Evolutionary conservation across 768 basidiomycete genomes (phyloP), one percentile per base, ranked within the genome.

Genomic region (Auriscalpium orientale): DNA sequence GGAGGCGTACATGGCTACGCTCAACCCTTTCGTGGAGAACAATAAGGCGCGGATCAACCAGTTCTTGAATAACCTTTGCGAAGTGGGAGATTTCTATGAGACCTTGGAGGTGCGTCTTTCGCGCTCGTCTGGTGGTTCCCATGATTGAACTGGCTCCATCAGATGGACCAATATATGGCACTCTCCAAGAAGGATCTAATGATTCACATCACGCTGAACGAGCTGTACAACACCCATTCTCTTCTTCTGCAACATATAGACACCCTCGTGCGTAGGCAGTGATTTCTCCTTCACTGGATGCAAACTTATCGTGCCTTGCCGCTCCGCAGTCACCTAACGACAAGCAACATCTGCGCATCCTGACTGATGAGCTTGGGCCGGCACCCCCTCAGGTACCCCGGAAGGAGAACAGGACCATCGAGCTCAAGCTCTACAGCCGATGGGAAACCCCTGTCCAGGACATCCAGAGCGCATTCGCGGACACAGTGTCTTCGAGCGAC

Each of bases 141-240:
- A 8, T 37, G 4, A 20, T 47, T 35, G 28, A 18, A 10, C 18
- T 1, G 22, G 10, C 54, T 8, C 56, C n/a, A 28, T 3, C 62
- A 97, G 95, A 95, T 98, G 87, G 97, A 99, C 72, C 97, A 98
- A 77, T 99, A 99, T 71, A 98, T 99, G 94, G 97, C 97, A 9
- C 76, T 99, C 56, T 98, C 95, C 57, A 99, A 99, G 81, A 98
- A 98, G 72, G 97, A 98, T 68, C 78, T 98, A 57, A 85, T 89
- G 78, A 98, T 99, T 73, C 91, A 94, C 72, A 99, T 99, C 69
- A 98, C 97, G 8, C 75, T 98, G 71, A 99, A 99, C 69, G 97
- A 99, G 79, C 67, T 99, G 76, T 98, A 98, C 73, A 98, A 98
- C 74, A 99, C 97, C 2, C 97, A 99, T 71, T 90, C 94, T 22